Evolutionary conservation across 306 rosid genomes (phyloP), one percentile per base, ranked within the genome.

Genomic region (Mucuna pruriens): DNA sequence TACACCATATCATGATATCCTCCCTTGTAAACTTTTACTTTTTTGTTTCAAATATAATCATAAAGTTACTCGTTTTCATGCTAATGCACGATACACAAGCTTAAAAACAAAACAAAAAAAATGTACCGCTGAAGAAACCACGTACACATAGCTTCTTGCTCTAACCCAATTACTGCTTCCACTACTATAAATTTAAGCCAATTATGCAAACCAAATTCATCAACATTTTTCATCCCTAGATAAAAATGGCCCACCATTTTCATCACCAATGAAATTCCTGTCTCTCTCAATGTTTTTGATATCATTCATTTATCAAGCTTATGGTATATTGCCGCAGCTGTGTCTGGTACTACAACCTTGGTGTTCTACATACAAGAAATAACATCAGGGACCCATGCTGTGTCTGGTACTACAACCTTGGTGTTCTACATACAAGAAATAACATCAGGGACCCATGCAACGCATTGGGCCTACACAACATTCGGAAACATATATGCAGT

Each of bases 321-420:
- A 38, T 26, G 20, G 63, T 6, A 16, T 54, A 65, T 23, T 16
- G 5, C 39, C 20, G 6, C 46, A 0, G 1, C 68, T 0, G 11
- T 1, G 42, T 63, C 13, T 17, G n/a, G 1, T 7, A 76, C 80
- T 71, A 36, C 87, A 49, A 76, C n/a, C 31, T 6, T 71, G 2
- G 88, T 88, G 39, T 76, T 76, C 51, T 85, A 39, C 82, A 44
- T 88, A 11, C 84, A 85, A 9, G 89, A 88, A 10, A n/a, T 51
- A n/a, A 57, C 83, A 25, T 6, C 0, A 33, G 89, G 85, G 19
- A 25, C 78, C 0, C 71, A 36, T 16, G 80, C 85, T 0, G 11
- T 1, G 42, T 63, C 13, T 17, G n/a, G 1, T 7, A 76, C 80
- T 71, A 36, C 87, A 49, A 76, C n/a, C 31, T 6, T 71, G 2